Conservation (phyloP, 441 rosid species). For the Populus hybrid region DNA sequence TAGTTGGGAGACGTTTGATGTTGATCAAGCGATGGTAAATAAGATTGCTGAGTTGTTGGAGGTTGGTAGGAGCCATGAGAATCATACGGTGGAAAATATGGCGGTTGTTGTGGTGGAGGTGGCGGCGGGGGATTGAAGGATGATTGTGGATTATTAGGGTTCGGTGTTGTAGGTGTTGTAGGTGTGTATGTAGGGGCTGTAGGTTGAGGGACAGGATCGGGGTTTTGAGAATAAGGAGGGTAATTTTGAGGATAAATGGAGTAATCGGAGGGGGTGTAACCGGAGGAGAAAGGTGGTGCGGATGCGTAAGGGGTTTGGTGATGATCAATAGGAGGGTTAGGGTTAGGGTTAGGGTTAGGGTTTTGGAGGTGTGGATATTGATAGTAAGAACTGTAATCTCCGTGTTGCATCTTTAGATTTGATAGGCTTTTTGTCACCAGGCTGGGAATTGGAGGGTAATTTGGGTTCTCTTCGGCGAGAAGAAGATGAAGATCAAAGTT, state of each 20-base stretch:
- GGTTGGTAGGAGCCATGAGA: constrained; percentile 57
- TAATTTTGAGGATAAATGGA: constrained; percentile 45
- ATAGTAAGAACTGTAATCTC: constrained; percentile 68
- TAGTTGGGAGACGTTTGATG: constrained; percentile 48
- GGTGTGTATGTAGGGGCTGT: constrained; percentile 58
- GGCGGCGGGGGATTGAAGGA: constrained; percentile 28
- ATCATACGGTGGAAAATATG: constrained; percentile 57
- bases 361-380: constrained; percentile 45
- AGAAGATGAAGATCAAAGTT: background rate
- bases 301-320: constrained; percentile 65
- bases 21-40: constrained; percentile 56
- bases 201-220: constrained; percentile 56
- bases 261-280: constrained; percentile 53
- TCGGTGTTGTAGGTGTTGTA: constrained; percentile 31
- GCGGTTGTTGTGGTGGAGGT: constrained; percentile 29
- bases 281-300: constrained; percentile 70
- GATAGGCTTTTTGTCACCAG: background rate
- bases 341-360: constrained; percentile 31
- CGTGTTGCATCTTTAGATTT: constrained; percentile 60
- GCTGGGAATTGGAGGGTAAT: background rate
- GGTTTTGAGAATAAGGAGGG: constrained; percentile 50
- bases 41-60: constrained; percentile 41
- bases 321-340: constrained; percentile 41
- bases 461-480: background rate
- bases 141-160: constrained; percentile 28